Conservation (phyloP, 495 filamentous ascomycete genomes). For the Penicillium mononematosum region DNA sequence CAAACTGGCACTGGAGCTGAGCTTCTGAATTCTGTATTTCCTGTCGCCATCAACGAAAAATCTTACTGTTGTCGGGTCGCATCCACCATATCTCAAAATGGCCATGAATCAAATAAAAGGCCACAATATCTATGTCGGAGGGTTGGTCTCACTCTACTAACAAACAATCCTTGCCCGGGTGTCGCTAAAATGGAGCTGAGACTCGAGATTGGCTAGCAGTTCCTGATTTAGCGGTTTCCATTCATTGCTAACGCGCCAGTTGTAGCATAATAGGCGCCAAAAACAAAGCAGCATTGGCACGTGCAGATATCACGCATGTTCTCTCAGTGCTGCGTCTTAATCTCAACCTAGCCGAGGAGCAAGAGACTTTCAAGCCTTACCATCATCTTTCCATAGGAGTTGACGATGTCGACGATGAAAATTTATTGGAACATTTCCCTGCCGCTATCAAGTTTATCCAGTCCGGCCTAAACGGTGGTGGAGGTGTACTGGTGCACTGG, state of each 20-base stretch:
- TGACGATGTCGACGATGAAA: constrained; percentile 83
- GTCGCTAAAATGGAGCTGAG: background rate
- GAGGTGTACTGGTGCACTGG: constrained; percentile 74
- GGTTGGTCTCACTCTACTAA: constrained; percentile 54
- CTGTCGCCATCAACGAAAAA: background rate
- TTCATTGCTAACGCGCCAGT: constrained; percentile 12
- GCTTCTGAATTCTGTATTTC: constrained; percentile 1
- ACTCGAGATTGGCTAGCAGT: background rate
- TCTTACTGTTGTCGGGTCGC: background rate
- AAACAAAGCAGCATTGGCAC: constrained; percentile 61
- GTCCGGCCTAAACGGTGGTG: constrained; percentile 64
- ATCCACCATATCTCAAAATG: constrained; percentile 26
- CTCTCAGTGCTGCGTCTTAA: constrained; percentile 73
- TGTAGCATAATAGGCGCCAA: constrained; percentile 73
- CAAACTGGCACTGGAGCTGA: background rate
- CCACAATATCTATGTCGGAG: constrained; percentile 78
- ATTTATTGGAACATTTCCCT: constrained; percentile 78
- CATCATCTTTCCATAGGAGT: constrained; percentile 76
- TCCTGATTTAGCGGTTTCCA: background rate
- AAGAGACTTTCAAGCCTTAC: constrained; percentile 42
- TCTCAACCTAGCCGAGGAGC: constrained; percentile 48
- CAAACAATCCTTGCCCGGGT: background rate
- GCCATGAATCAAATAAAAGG: constrained; percentile 60
- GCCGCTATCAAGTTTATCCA: constrained; percentile 79
- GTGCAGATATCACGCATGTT: constrained; percentile 82